Base-by-base conservation (phyloP, 2,329 filamentous ascomycete species). In the Trematosphaeria pertusa region DNA sequence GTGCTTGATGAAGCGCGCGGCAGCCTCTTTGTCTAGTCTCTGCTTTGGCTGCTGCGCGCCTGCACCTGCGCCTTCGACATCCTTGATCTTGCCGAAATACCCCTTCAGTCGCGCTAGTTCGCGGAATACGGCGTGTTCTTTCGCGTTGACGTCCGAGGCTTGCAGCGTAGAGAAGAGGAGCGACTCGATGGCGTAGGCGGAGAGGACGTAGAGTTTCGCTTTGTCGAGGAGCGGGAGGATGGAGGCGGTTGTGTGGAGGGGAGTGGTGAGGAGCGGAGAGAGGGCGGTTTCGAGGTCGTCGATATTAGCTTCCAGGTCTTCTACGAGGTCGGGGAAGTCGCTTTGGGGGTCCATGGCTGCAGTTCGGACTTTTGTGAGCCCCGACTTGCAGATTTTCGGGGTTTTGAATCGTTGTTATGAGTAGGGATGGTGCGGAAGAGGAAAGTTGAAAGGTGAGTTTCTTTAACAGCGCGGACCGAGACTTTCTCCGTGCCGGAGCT, bases 51-150 rank as follows among this genome's bases (percentile, higher is more conserved):
- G 78, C 42, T 81, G 79, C 1, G 83, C 81, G 20, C 48, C 39
- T 9, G 39, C 38, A 3, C 47, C 24, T 2, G 39, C 43, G 1
- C 48, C 34, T 15, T 97, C 91, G 3, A 85, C 81, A 11, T 79
- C 78, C 66, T 94, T 90, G 69, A 97, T 93, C 77, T 97, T 99
- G 49, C 83, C 85, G 73, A 96, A 96, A 72, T 97, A 97, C 67
- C 91, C 88, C 71, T 87, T 91, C 43, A 97, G 87, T 46, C 94
- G 86, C 48, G 85, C 87, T 53, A 99, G 81, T 76, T 99, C 94
- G 48, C 82, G 81, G 73, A 91, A 94, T 48, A 99, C 84, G 20
- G 89, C 82, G 68, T 97, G 93, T 41, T 88, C 81, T 70, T 88
- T 91, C n/a, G 89, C 87, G 64, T 96, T 58, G 21, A 87, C 81